Conservation (phyloP, 805 yeast genomes). For the Ogataea angusta region DNA sequence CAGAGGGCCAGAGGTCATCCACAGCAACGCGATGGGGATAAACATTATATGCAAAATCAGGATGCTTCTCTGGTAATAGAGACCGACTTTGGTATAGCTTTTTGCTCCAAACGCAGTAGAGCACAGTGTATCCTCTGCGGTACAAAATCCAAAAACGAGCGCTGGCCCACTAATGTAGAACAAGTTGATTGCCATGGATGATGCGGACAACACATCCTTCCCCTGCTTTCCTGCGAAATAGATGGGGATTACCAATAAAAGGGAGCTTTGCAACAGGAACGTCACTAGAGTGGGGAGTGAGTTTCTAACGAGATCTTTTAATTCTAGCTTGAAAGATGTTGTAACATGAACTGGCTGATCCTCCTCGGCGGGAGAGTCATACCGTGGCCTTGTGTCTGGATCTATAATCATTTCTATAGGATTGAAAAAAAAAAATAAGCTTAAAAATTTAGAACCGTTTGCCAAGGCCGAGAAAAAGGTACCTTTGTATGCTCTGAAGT, state of each 20-base stretch:
- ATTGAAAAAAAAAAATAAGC: too few relatives aligned
- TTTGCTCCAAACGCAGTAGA: constrained; percentile 72
- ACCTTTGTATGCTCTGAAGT: too few relatives aligned
- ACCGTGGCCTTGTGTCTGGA: too few relatives aligned
- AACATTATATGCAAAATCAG: constrained; percentile 45
- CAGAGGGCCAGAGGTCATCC: constrained; percentile 51
- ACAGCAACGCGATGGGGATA: constrained; percentile 53
- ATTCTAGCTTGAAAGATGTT: constrained; percentile 19
- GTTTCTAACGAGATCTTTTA: constrained; percentile 32
- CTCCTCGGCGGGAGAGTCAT: too few relatives aligned
- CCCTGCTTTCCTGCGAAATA: constrained; percentile 71
- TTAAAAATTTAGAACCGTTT: too few relatives aligned
- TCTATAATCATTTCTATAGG: too few relatives aligned
- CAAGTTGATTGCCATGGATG: constrained; percentile 66
- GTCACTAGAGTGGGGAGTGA: constrained; percentile 62
- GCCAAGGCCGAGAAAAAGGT: too few relatives aligned
- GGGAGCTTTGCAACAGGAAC: constrained; percentile 62
- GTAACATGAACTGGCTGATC: neutral
- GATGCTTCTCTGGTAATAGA: constrained; percentile 62
- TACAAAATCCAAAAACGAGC: constrained; percentile 67
- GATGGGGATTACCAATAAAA: constrained; percentile 69
- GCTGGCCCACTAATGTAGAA: constrained; percentile 73
- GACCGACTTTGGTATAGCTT: constrained; percentile 59
- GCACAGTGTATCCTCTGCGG: constrained; percentile 71
- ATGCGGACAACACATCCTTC: constrained; percentile 64